Percentiles rank a stretch among this genome's conserved stretches.
phyloP scores from a whole-genome alignment of 768 basidiomycete genomes.

The Amanita pseudoporphyria region DNA sequence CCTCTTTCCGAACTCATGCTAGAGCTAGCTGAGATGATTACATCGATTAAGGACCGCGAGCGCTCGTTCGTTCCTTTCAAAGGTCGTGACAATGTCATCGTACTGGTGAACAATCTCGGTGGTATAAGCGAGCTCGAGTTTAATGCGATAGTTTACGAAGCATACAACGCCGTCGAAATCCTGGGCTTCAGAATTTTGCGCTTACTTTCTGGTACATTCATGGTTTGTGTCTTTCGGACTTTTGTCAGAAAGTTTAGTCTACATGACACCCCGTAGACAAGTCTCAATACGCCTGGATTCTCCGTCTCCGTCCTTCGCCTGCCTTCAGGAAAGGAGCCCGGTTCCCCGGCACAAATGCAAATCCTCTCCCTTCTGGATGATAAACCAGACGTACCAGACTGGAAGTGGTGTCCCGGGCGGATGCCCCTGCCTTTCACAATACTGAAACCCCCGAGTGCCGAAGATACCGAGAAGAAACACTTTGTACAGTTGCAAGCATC shows the following conservation, averaged over 20 bases:
- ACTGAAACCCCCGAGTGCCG: constrained; percentile 6
- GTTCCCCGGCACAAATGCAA: constrained; percentile 26
- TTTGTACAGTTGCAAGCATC: constrained; percentile 17
- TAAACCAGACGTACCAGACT: constrained; percentile 62
- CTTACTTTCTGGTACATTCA: constrained; percentile 73
- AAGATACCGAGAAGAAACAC: neutral
- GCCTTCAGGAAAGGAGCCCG: constrained; percentile 34
- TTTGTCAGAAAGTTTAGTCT: neutral
- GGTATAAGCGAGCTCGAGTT: constrained; percentile 80
- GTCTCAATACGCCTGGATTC: constrained; percentile 90
- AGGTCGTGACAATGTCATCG: constrained; percentile 60
- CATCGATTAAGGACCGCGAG: constrained; percentile 64
- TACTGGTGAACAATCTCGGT: constrained; percentile 85
- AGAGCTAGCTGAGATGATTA: constrained; percentile 61
- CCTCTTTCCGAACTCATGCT: constrained; percentile 59
- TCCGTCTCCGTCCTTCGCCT: constrained; percentile 77
- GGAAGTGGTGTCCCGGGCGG: constrained; percentile 64
- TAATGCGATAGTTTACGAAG: constrained; percentile 55
- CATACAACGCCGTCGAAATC: constrained; percentile 41
- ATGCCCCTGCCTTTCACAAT: constrained; percentile 22
- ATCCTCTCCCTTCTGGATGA: constrained; percentile 67
- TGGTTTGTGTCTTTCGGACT: constrained; percentile 38
- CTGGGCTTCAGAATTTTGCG: constrained; percentile 50
- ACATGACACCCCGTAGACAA: constrained; percentile 42
- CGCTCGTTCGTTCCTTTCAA: constrained; percentile 69